phyloP scores from a whole-genome alignment of 768 basidiomycete genomes.

The Crepidotus variabilis region DNA sequence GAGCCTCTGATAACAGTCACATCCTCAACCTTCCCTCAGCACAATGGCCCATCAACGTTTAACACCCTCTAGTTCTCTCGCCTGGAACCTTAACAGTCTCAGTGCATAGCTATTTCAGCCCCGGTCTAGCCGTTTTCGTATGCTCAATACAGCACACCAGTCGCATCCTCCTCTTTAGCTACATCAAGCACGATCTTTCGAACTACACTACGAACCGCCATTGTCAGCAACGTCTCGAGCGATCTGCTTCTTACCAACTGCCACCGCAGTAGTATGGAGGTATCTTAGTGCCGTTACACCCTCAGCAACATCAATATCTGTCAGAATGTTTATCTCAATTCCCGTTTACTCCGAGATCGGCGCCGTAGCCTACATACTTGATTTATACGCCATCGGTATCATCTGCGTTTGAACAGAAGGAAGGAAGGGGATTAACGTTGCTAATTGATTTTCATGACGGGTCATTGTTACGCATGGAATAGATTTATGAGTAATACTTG shows the following conservation, averaged over 20 bases:
- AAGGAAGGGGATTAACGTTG: conserved; percentile 62
- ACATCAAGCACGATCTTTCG: conserved; percentile 20
- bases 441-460: conserved; percentile 44
- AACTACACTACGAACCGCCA: conserved; percentile 12
- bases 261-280: conserved; percentile 11
- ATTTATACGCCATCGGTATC: conserved; percentile 48
- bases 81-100: conserved; percentile 10
- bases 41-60: conserved; percentile 13
- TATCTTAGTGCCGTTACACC: conserved; percentile 14
- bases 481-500: no score
- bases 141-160: conserved; percentile 12
- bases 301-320: conserved; percentile 23
- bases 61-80: conserved; percentile 4
- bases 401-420: conserved; percentile 46
- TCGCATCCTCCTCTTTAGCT: conserved; percentile 18
- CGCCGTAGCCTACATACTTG: conserved; percentile 47
- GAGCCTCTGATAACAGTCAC: background rate
- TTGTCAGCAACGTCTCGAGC: conserved; percentile 20
- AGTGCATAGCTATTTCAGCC: background rate
- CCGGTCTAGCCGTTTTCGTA: background rate
- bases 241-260: conserved; percentile 21
- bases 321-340: conserved; percentile 50
- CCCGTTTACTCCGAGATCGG: conserved; percentile 58
- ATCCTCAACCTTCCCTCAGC: conserved; percentile 9
- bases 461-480: no score